These are phyloP conservation scores for Protostelium mycophagum DNA, from an alignment of 78 protist species.

Conservation along the genomic window DNA sequence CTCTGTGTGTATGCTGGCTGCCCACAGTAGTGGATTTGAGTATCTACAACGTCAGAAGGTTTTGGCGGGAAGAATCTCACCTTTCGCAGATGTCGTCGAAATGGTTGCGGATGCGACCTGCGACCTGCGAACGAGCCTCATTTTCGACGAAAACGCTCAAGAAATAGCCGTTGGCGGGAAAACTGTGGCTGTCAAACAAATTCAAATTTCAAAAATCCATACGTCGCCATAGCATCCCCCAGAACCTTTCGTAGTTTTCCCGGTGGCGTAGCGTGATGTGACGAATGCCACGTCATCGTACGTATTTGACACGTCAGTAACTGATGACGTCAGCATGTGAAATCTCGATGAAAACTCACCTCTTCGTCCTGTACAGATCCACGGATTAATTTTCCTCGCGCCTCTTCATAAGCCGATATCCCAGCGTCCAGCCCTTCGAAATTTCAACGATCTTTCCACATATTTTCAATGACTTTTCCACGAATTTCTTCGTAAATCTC, in stretches of 20 bases:
- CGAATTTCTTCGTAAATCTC: no score
- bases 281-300: neutral
- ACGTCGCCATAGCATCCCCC: neutral
- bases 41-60: neutral
- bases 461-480: no score
- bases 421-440: no score
- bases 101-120: neutral
- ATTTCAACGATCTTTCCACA: no score
- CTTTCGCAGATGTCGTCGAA: neutral
- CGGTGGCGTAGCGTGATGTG: neutral
- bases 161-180: neutral
- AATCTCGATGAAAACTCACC: no score
- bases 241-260: neutral
- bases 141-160: neutral
- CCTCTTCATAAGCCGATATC: no score
- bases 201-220: neutral
- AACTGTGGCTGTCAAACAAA: neutral
- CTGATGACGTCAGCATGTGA: no score
- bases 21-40: neutral
- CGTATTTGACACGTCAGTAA: neutral
- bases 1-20: neutral
- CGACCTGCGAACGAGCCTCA: neutral
- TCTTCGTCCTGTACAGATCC: no score
- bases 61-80: neutral
- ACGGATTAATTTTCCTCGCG: no score